Percentiles rank a stretch among this genome's conserved stretches.
Evolutionary conservation across 768 basidiomycete genomes (phyloP).

Genomic region (Tricholoma sp.): DNA sequence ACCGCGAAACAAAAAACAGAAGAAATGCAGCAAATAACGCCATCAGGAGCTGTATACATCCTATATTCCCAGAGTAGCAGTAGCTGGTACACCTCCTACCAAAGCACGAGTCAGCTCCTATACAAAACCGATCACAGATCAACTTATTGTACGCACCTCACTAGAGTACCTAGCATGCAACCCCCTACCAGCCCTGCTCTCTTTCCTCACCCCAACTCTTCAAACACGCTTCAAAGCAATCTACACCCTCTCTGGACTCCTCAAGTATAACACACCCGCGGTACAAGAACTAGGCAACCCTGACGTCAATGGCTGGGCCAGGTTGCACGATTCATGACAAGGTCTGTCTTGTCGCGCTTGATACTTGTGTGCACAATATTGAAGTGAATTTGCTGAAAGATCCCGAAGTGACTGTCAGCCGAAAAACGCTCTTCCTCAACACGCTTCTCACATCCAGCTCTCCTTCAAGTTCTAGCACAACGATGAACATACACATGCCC

Average conservation of each 20-base stretch:
- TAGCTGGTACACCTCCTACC: no score
- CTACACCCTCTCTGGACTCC: conserved; percentile 71
- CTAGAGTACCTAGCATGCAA: conserved; percentile 65
- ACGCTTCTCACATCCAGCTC: conserved; percentile 54
- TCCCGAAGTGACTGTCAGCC: conserved; percentile 69
- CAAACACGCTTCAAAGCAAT: conserved; percentile 73
- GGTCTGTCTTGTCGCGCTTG: conserved; percentile 30
- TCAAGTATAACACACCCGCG: conserved; percentile 74
- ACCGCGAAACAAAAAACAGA: no score
- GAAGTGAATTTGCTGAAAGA: conserved; percentile 36
- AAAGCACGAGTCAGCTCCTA: no score
- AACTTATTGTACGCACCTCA: no score
- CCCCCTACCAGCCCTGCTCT: conserved; percentile 61
- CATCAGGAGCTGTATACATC: no score
- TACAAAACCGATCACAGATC: no score
- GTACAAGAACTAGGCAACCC: conserved; percentile 45
- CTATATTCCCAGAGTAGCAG: no score
- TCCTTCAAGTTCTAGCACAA: conserved; percentile 14
- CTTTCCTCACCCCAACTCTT: conserved; percentile 55
- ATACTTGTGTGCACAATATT: neutral
- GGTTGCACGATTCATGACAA: conserved; percentile 53
- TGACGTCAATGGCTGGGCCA: conserved; percentile 57
- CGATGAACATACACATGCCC: conserved; percentile 16
- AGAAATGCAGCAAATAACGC: no score
- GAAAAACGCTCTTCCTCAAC: conserved; percentile 75